Evolutionary conservation across 225 moss, liverwort and hornwort genomes (phyloP).

Genomic region (Sphagnum tenellum): DNA sequence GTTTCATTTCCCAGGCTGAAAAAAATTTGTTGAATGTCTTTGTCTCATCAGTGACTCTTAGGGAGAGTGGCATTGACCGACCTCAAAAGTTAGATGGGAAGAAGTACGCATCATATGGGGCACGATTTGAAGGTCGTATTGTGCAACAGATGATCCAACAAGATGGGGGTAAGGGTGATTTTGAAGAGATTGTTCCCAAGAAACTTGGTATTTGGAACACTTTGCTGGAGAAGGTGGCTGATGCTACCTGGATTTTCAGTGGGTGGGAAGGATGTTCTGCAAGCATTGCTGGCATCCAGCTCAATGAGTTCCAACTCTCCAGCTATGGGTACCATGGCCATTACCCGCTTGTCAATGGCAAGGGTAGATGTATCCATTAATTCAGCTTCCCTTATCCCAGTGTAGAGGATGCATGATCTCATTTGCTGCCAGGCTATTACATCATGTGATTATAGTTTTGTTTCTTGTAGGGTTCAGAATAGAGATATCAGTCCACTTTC

Average conservation of each 20-base stretch:
- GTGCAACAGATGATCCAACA: constrained; percentile 72
- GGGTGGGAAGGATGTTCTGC: constrained; percentile 85
- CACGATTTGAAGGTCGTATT: constrained; percentile 80
- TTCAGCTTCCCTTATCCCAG: no score
- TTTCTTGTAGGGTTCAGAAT: no score
- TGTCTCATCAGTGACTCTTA: constrained; percentile 41
- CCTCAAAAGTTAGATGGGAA: constrained; percentile 66
- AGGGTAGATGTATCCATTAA: background rate
- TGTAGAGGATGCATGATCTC: no score
- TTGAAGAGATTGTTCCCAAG: constrained; percentile 52
- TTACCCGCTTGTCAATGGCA: background rate
- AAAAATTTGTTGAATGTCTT: no score
- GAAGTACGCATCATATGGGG: constrained; percentile 73
- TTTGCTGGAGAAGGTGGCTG: constrained; percentile 49
- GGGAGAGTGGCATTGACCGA: constrained; percentile 46
- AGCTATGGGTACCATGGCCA: constrained; percentile 38
- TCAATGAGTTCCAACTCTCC: constrained; percentile 58
- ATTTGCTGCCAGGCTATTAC: no score
- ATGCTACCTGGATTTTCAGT: constrained; percentile 82
- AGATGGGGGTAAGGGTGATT: constrained; percentile 70
- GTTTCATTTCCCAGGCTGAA: no score
- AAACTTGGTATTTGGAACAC: constrained; percentile 86
- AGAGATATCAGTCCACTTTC: no score
- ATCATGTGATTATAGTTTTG: no score
- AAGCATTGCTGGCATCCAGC: constrained; percentile 34